Conservation (phyloP, 192 early-diverging fungal species). For the Backusella australiensis region DNA sequence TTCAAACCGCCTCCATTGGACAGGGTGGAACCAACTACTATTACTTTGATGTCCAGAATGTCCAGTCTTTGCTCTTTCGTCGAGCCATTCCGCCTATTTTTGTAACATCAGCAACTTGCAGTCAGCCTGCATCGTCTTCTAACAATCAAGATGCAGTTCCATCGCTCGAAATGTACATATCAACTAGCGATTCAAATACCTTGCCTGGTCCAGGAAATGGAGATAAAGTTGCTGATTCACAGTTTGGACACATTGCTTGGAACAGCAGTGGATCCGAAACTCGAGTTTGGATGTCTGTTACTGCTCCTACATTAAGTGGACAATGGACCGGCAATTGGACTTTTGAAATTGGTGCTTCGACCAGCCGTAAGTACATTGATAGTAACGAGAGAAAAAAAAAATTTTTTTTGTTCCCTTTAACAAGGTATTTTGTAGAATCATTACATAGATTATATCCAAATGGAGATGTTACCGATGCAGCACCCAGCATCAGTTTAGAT, state of each 20-base stretch:
- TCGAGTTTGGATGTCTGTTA: conserved; percentile 30
- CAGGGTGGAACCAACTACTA: conserved; percentile 1
- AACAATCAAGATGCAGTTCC: conserved; percentile 16
- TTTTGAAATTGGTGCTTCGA: conserved; percentile 34
- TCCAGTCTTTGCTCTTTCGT: neutral
- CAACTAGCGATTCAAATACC: conserved; percentile 12
- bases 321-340: conserved; percentile 36
- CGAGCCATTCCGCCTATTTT: conserved; percentile 14
- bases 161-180: conserved; percentile 27
- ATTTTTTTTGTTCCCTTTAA: no score
- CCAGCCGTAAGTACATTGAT: conserved; percentile 16
- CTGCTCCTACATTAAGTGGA: conserved; percentile 10
- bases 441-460: neutral
- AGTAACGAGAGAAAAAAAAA: neutral
- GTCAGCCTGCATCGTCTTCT: conserved; percentile 22
- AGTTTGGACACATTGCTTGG: conserved; percentile 17
- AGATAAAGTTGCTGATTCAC: conserved; percentile 4
- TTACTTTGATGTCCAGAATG: conserved; percentile 12
- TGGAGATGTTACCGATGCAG: neutral
- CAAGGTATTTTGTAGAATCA: neutral
- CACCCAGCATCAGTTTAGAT: conserved; percentile 19
- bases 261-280: neutral
- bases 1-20: neutral
- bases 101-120: conserved; percentile 30
- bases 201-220: conserved; percentile 27